Evolutionary conservation across 2,329 filamentous ascomycete genomes (phyloP).

Genomic region (Gnomoniopsis sp.): DNA sequence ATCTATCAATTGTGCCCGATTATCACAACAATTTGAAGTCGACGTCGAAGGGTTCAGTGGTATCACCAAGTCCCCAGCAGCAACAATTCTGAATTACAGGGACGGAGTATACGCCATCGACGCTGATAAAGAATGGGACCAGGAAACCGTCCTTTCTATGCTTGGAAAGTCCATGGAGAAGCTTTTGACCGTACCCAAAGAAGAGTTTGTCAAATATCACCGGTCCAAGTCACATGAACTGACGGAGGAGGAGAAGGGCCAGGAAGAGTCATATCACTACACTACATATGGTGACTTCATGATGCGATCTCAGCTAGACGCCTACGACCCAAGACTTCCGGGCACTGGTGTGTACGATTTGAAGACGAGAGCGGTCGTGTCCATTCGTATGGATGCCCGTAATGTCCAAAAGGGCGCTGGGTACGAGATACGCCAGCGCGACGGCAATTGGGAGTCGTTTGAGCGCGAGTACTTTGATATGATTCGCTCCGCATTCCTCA

Average conservation of each 20-base stretch:
- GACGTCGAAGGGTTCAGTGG: constrained; percentile 66
- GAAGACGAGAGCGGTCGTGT: constrained; percentile 89
- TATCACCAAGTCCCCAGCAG: constrained; percentile 69
- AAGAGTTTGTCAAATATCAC: constrained; percentile 83
- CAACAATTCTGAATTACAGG: constrained; percentile 78
- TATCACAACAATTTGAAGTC: constrained; percentile 65
- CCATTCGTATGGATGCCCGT: constrained; percentile 80
- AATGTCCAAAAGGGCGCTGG: constrained; percentile 72
- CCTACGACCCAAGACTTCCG: constrained; percentile 78
- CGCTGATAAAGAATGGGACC: constrained; percentile 88
- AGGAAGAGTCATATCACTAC: constrained; percentile 81
- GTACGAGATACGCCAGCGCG: constrained; percentile 77
- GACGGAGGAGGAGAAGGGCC: constrained; percentile 66
- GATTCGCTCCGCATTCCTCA: constrained; percentile 90
- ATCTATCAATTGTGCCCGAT: constrained; percentile 58
- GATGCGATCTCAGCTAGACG: constrained; percentile 93
- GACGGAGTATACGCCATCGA: constrained; percentile 92
- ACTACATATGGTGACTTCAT: constrained; percentile 82
- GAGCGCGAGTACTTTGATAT: constrained; percentile 97
- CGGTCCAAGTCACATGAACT: constrained; percentile 65
- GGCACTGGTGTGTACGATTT: constrained; percentile 94
- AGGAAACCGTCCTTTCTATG: constrained; percentile 81
- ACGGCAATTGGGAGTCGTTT: constrained; percentile 83
- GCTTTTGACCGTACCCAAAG: constrained; percentile 76
- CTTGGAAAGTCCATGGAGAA: constrained; percentile 97